Base-by-base conservation (phyloP, 345 rosid species). In the Garcia nutans region DNA sequence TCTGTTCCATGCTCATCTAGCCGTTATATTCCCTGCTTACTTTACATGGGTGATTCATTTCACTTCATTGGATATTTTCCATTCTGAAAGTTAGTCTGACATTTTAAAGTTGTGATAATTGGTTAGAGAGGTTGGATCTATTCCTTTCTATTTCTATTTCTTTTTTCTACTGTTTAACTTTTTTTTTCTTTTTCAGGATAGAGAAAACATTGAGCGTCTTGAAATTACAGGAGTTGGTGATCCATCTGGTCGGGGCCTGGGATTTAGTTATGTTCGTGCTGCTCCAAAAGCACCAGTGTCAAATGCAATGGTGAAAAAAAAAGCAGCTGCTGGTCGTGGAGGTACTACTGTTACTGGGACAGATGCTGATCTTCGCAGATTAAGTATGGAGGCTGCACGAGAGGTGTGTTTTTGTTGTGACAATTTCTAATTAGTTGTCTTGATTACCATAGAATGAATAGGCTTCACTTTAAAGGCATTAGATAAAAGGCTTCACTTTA, bases 301-400 rank as follows among this genome's bases (percentile, higher is more conserved):
- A 31, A 93, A 88, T 70, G 90, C 97, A 76, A 76, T 85, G 81
- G 72, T 81, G 67, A 96, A 90, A 84, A 96, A 90, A 85, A 96
- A 96, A 74, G 88, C 93, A 76, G 96, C 93, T 65, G 92, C 92
- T 56, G 80, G 84, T 83, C 91, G 95, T 72, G 97, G 96, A 78
- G 95, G 92, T 78, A 83, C 99, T 75, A 90, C 92, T 52, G 97
- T 96, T 47, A 93, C 99, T 71, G 98, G 99, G 65, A 93, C 99
- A 69, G 99, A 96, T 92, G 98, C 99, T 77, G 99, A 96, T 83
- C 91, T 96, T 72, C 99, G 98, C 65, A 88, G 99, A 84, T 81
- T 96, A 84, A 96, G 98, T 85, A 93, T 96, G 99, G 99, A 96
- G 84, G 99, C 98, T 79, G 99, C 98, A 78, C 87, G 99, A 70